These are phyloP conservation scores for Peronospora destructor DNA, from an alignment of 352 stramenopile genomes.

Conservation along the genomic window DNA sequence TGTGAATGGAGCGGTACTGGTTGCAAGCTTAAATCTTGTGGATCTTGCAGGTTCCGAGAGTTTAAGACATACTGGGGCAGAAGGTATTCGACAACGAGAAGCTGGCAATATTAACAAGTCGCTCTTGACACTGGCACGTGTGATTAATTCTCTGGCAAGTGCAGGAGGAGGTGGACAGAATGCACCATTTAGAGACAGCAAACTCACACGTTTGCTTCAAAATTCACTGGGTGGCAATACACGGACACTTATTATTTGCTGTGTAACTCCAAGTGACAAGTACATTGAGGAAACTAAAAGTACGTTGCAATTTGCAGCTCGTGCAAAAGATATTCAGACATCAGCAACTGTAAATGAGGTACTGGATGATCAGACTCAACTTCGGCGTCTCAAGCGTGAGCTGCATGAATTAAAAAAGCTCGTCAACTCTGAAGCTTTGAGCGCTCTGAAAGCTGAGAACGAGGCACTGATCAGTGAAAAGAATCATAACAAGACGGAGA, in stretches of 20 bases:
- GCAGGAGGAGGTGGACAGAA: slow-evolving; percentile 28
- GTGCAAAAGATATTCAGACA: slow-evolving; percentile 87
- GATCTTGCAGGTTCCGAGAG: slow-evolving; percentile 97
- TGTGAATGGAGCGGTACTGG: slow-evolving; percentile 77
- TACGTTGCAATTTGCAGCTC: slow-evolving; percentile 89
- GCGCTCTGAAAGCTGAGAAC: slow-evolving; percentile 66
- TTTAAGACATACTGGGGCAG: slow-evolving; percentile 91
- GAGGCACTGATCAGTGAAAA: slow-evolving; percentile 52
- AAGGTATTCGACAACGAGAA: slow-evolving; percentile 92
- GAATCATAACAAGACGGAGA: slow-evolving; percentile 50
- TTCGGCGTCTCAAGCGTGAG: slow-evolving; percentile 62
- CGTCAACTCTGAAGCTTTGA: slow-evolving; percentile 43
- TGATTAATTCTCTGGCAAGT: slow-evolving; percentile 85
- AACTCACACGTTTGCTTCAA: slow-evolving; percentile 89
- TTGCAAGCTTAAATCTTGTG: slow-evolving; percentile 95
- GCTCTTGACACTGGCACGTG: slow-evolving; percentile 91
- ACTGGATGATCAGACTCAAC: slow-evolving; percentile 87
- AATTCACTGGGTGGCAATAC: slow-evolving; percentile 89
- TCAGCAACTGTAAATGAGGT: slow-evolving; percentile 84
- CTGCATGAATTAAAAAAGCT: slow-evolving; percentile 63
- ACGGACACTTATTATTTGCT: slow-evolving; percentile 87
- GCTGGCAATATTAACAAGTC: slow-evolving; percentile 96
- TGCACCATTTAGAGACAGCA: slow-evolving; percentile 84
- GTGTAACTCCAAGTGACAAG: slow-evolving; percentile 65
- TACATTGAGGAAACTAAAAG: slow-evolving; percentile 82